Evolutionary conservation across 1,139 yeast species (phyloP).

Genomic region (Pichia sp.): DNA sequence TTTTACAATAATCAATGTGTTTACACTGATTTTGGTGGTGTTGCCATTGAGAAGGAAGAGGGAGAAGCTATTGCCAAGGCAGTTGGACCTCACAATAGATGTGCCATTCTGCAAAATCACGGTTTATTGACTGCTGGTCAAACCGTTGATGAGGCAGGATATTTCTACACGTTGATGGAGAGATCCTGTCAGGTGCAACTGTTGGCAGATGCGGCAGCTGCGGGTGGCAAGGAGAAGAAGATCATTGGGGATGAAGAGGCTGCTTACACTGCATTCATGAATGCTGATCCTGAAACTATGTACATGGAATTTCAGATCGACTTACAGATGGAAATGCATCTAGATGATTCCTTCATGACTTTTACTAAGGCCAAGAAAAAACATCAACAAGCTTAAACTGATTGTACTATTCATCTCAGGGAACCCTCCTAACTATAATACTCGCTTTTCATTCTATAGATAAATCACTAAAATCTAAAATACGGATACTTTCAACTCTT

Average conservation of each 20-base stretch:
- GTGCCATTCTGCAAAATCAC: constrained; percentile 66
- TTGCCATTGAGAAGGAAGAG: constrained; percentile 68
- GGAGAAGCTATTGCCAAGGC: constrained; percentile 63
- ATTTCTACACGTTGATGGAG: constrained; percentile 61
- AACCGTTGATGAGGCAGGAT: constrained; percentile 82
- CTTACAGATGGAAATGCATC: constrained; percentile 36
- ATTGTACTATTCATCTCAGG: too few species aligned
- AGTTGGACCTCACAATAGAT: constrained; percentile 51
- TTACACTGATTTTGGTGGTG: constrained; percentile 68
- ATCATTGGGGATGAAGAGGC: constrained; percentile 62
- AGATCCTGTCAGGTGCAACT: constrained; percentile 66
- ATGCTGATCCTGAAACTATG: constrained; percentile 60
- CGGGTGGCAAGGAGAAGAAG: constrained; percentile 29
- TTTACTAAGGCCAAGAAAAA: constrained; percentile 15
- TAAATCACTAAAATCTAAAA: too few species aligned
- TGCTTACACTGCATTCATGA: constrained; percentile 53
- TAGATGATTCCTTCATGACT: constrained; percentile 21
- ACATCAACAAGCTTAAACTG: background rate
- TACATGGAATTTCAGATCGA: constrained; percentile 74
- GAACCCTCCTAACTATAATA: background rate
- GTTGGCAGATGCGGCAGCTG: constrained; percentile 49
- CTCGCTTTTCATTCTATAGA: too few species aligned
- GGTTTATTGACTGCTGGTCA: constrained; percentile 71
- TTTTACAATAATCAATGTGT: constrained; percentile 64
- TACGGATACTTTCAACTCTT: too few species aligned